Conservation (phyloP, 805 yeast species). For the Wickerhamomyces bovis region DNA sequence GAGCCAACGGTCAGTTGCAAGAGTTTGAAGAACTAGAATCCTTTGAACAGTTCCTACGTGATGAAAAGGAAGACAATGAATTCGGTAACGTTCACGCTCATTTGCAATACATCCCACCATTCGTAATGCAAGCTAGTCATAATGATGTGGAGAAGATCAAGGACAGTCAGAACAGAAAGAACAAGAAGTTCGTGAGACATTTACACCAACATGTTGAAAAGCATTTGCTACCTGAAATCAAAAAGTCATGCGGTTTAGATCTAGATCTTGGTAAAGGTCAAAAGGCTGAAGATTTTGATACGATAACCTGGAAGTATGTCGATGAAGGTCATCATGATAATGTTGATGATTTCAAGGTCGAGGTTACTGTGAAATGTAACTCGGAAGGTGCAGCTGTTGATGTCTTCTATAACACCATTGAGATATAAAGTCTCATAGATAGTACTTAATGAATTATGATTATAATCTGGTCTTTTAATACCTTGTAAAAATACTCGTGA, state of each 20-base stretch:
- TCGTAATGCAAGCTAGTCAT: conserved; percentile 58
- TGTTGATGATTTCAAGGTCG: conserved; percentile 49
- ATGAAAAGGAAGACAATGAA: conserved; percentile 74
- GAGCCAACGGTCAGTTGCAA: conserved; percentile 18
- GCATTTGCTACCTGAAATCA: conserved; percentile 63
- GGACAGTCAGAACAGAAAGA: conserved; percentile 65
- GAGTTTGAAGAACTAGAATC: conserved; percentile 56
- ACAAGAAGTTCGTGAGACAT: conserved; percentile 65
- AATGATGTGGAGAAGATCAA: conserved; percentile 66
- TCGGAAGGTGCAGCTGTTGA: conserved; percentile 61
- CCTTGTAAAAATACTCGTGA: neutral
- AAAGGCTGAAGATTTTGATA: conserved; percentile 38
- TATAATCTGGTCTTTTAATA: neutral
- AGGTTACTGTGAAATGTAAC: conserved; percentile 58
- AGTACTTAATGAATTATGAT: neutral
- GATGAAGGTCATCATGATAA: conserved; percentile 49
- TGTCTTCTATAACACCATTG: conserved; percentile 53
- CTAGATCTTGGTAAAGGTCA: conserved; percentile 47
- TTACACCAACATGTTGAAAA: conserved; percentile 70
- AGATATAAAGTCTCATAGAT: neutral
- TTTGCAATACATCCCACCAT: conserved; percentile 67
- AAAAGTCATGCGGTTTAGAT: conserved; percentile 47
- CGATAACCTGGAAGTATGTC: conserved; percentile 55
- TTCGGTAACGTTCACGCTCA: conserved; percentile 63
- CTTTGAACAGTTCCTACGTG: conserved; percentile 59